Percentiles rank a stretch among this genome's conserved stretches.
Conservation (phyloP, 768 basidiomycete genomes). For the Trametes maxima region DNA sequence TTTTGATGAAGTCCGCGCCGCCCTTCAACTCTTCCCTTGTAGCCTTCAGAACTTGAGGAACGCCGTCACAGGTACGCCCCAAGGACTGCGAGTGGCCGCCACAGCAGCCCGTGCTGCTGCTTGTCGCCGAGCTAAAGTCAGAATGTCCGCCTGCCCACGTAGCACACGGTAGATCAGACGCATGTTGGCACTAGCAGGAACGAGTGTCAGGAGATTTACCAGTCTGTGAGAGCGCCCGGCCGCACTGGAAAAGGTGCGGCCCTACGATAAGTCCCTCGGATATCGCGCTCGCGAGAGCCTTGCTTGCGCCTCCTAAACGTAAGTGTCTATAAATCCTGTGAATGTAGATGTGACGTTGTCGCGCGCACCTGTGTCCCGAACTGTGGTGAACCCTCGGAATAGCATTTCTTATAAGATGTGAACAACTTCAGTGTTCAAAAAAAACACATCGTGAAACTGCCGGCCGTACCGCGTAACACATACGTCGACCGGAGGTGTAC, state of each 20-base stretch:
- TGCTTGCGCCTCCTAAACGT: constrained; percentile 36
- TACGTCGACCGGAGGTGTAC: constrained; percentile 41
- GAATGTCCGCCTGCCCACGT: constrained; percentile 39
- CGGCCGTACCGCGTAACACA: constrained; percentile 36
- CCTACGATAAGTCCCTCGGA: constrained; percentile 41
- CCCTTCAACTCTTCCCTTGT: constrained; percentile 40
- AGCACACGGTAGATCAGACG: not conserved
- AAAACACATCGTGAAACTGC: too few relatives aligned
- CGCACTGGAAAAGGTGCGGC: constrained; percentile 43
- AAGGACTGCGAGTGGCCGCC: constrained; percentile 35
- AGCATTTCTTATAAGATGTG: constrained; percentile 38
- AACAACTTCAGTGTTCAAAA: not conserved
- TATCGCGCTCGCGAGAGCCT: constrained; percentile 41
- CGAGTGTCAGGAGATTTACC: constrained; percentile 19
- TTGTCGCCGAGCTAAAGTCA: constrained; percentile 31
- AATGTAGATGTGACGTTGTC: not conserved
- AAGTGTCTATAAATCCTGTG: too few relatives aligned
- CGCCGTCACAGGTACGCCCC: constrained; percentile 41
- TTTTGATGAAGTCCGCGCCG: constrained; percentile 47
- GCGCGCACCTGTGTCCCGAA: constrained; percentile 38
- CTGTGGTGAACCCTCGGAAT: constrained; percentile 42
- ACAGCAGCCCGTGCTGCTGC: constrained; percentile 36
- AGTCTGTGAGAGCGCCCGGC: constrained; percentile 43
- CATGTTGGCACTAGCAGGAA: not conserved
- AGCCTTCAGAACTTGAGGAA: constrained; percentile 41